Evolutionary conservation across 495 filamentous ascomycete species (phyloP).

Genomic region (Trichocladium antarcticum): DNA sequence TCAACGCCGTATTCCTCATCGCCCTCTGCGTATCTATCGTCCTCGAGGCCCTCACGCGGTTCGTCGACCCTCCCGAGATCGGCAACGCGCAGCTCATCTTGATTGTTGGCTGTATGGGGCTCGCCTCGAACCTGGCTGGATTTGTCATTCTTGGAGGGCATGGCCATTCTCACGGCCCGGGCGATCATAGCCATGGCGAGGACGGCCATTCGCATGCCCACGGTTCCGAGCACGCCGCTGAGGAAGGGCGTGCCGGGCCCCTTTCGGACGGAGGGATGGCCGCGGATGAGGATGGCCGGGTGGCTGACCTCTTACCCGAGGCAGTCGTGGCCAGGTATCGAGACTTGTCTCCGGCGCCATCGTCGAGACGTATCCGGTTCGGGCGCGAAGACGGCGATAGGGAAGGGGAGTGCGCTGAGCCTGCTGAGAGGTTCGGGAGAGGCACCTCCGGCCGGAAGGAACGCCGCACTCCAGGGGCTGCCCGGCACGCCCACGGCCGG

Average conservation of each 20-base stretch:
- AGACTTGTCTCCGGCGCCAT: constrained; percentile 17
- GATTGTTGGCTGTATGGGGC: constrained; percentile 73
- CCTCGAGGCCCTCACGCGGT: constrained; percentile 79
- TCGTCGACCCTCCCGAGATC: constrained; percentile 81
- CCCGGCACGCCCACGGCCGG: constrained; percentile 40
- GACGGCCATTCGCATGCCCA: constrained; percentile 31
- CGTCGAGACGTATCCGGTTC: constrained; percentile 30
- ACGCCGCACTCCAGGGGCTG: constrained; percentile 43
- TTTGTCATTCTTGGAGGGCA: constrained; percentile 88
- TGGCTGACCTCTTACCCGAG: constrained; percentile 36
- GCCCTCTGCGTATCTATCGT: constrained; percentile 92
- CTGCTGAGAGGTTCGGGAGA: constrained; percentile 1
- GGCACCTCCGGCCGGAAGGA: constrained; percentile 27
- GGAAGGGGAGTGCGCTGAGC: neutral
- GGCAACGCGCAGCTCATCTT: constrained; percentile 72
- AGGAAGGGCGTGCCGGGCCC: constrained; percentile 20
- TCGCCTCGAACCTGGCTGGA: constrained; percentile 84
- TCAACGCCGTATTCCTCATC: constrained; percentile 95
- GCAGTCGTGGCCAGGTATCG: constrained; percentile 25
- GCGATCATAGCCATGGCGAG: constrained; percentile 37
- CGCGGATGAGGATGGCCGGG: constrained; percentile 29
- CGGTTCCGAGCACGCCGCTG: constrained; percentile 24
- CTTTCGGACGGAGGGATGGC: constrained; percentile 9
- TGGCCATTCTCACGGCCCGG: constrained; percentile 66
- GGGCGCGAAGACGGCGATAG: constrained; percentile 3